Evolutionary conservation across 2,329 filamentous ascomycete species (phyloP), one percentile per base, ranked within the genome.

Genomic region (Monilinia vaccinii-corymbosi): DNA sequence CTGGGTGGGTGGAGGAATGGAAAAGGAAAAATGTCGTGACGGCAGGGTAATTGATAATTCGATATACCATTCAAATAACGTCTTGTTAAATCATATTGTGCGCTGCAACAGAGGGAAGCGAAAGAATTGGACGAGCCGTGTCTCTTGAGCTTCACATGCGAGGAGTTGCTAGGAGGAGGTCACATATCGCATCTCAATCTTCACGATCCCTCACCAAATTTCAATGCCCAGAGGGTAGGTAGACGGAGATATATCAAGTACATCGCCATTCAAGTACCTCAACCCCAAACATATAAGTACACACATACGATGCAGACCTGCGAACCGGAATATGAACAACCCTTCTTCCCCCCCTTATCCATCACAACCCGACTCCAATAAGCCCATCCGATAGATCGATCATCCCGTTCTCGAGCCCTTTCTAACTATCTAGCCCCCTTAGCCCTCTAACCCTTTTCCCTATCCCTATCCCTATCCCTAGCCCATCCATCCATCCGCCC

Each of bases 1-100:
- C 80, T 10, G 79, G 73, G n/a, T 99, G 92, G 86, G 85, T 96
- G 40, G 81, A 83, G 64, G 88, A 94, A 67, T 92, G 91, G 72
- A 97, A 97, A 77, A 81, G 77, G 68, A 85, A 89, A 72, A 89
- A 84, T 4, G 76, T 75, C 3, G 78, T 79, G 70, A 77, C 69
- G 62, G 44, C 55, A 7, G 28, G 23, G 21, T 58, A 40, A 57
- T n/a, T 16, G 55, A 60, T 23, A 40, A 31, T 13, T 21, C 18
- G 8, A 40, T 38, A 32, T 40, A 51, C 16, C 3, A 23, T 32
- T 34, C 11, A 36, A 16, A 36, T 1, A 21, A 28, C 21, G 9
- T n/a, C 11, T 25, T 44, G 5, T n/a, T 23, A 28, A 18, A 53
- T 18, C 6, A 14, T 18, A 32, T 36, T 28, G 36, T 51, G 10